These are phyloP conservation scores for Vickermania ingenoplastis DNA, from an alignment of 208 protist species.

Conservation along the genomic window DNA sequence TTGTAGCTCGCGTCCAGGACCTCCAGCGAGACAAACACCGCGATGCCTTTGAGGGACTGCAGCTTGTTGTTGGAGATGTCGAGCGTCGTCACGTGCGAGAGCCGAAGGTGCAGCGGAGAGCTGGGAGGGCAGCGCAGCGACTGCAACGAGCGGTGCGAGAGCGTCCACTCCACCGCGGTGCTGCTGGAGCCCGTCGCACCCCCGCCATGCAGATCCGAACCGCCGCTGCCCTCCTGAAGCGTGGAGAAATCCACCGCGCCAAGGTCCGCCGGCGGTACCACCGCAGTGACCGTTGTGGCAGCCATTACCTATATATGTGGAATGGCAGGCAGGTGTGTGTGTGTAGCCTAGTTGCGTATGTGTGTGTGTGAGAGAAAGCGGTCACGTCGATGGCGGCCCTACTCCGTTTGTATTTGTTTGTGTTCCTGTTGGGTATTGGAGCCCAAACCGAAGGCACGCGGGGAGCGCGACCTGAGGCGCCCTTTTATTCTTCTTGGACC, in stretches of 20 bases:
- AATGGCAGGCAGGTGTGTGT: not conserved
- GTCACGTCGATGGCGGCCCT: not conserved
- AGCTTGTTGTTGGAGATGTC: conserved; percentile 53
- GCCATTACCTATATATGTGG: too few relatives aligned
- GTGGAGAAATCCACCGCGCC: not conserved
- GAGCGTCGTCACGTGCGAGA: conserved; percentile 54
- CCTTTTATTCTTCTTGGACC: too few relatives aligned
- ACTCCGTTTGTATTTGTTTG: too few relatives aligned
- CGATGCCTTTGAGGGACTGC: conserved; percentile 44
- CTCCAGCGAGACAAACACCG: conserved; percentile 49
- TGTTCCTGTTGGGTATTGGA: too few relatives aligned
- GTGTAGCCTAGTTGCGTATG: not conserved
- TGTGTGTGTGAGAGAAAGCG: not conserved
- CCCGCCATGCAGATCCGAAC: not conserved
- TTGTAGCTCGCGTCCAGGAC: conserved; percentile 76
- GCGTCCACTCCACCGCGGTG: conserved; percentile 1
- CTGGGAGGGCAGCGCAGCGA: conserved; percentile 20
- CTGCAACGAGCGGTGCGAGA: conserved; percentile 12
- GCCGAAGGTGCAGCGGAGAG: conserved; percentile 13
- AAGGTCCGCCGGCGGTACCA: not conserved
- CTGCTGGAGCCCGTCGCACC: not conserved
- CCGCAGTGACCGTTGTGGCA: not conserved
- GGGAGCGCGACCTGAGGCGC: too few relatives aligned
- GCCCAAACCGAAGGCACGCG: too few relatives aligned
- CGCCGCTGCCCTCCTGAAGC: not conserved